Evolutionary conservation across 140 eudicot genomes (phyloP).

Genomic region (Ambrosia hybrid): DNA sequence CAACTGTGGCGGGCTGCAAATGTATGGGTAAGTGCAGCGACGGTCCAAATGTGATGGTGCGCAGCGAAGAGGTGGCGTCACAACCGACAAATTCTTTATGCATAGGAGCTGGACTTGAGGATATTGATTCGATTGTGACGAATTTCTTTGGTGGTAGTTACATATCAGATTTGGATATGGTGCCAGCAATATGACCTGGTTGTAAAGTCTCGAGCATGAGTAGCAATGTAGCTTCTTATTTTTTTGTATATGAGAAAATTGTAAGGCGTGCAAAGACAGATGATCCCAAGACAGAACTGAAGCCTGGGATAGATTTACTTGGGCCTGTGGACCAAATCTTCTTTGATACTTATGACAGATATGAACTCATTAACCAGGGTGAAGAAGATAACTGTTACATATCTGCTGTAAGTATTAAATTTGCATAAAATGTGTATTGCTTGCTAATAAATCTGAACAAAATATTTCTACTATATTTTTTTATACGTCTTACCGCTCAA

Average conservation of each 20-base stretch:
- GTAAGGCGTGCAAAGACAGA: slow-evolving; percentile 49
- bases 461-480: no score
- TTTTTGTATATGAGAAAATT: no score
- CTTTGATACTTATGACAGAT: slow-evolving; percentile 71
- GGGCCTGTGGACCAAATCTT: slow-evolving; percentile 73
- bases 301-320: slow-evolving; percentile 71
- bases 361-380: slow-evolving; percentile 49
- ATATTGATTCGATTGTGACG: slow-evolving; percentile 59
- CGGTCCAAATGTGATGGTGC: slow-evolving; percentile 72
- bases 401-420: slow-evolving; percentile 51
- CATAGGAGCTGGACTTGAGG: slow-evolving; percentile 72
- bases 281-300: slow-evolving; percentile 54
- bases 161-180: slow-evolving; percentile 9
- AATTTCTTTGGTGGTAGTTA: slow-evolving; percentile 44
- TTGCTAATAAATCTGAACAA: no score
- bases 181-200: slow-evolving; percentile 7
- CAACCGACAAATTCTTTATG: slow-evolving; percentile 38
- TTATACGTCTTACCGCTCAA: no score
- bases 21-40: slow-evolving; percentile 88
- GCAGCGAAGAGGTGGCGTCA: neutral
- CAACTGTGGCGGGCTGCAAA: slow-evolving; percentile 65
- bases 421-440: neutral
- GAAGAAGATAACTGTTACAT: slow-evolving; percentile 65
- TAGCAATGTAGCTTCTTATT: no score
- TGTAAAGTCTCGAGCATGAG: no score